phyloP scores from a whole-genome alignment of 108 stramenopile genomes.

The Nitzschia sp. region DNA sequence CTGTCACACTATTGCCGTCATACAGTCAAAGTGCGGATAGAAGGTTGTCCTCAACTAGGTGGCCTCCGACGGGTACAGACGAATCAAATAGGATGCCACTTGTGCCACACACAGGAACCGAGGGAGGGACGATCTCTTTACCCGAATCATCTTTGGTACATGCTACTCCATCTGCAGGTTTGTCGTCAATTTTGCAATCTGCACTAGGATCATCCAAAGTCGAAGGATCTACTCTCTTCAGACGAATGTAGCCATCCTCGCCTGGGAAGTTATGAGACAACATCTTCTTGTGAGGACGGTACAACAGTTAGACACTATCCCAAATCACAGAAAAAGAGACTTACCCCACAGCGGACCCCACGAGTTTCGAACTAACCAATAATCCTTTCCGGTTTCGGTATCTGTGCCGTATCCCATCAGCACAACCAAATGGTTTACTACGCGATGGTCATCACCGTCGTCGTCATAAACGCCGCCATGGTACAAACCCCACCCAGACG shows the following conservation, averaged over 20 bases:
- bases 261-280: not conserved
- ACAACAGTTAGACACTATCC: not conserved
- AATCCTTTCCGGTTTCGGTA: conserved; percentile 60
- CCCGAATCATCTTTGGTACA: conserved; percentile 74
- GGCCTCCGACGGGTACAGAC: conserved; percentile 61
- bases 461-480: conserved; percentile 51
- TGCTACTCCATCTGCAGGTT: conserved; percentile 72
- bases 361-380: conserved; percentile 81
- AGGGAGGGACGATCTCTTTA: conserved; percentile 37
- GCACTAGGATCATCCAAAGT: conserved; percentile 41
- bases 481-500: conserved; percentile 62
- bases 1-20: no score
- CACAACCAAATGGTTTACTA: conserved; percentile 83
- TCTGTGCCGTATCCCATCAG: conserved; percentile 86
- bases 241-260: conserved; percentile 79
- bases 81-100: conserved; percentile 68
- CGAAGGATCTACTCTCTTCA: conserved; percentile 57
- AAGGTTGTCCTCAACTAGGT: conserved; percentile 5
- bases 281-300: not conserved
- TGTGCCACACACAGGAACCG: conserved; percentile 75
- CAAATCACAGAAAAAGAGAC: not conserved
- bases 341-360: conserved; percentile 82
- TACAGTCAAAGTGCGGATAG: no score
- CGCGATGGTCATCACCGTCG: conserved; percentile 6
- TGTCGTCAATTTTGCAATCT: conserved; percentile 64